Evolutionary conservation across 2,329 filamentous ascomycete genomes (phyloP).

Genomic region (Dothideomycetidae sp.): DNA sequence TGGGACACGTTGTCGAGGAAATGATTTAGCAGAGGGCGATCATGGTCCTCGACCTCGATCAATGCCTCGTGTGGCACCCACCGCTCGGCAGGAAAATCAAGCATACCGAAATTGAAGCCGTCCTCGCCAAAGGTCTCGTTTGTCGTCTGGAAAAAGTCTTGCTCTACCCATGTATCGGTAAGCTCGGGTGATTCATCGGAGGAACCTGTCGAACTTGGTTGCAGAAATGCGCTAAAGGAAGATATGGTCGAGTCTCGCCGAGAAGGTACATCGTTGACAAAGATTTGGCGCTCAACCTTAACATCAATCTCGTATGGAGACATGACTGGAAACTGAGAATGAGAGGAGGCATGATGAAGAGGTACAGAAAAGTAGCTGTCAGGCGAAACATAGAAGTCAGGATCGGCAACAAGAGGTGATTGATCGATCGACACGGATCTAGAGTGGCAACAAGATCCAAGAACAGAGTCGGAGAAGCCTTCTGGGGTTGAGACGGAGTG

Average conservation of each 20-base stretch:
- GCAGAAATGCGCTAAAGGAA: slow-evolving; percentile 79
- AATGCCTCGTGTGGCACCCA: slow-evolving; percentile 51
- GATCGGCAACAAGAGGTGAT: slow-evolving; percentile 50
- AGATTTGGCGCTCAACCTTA: slow-evolving; percentile 89
- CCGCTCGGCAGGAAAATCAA: slow-evolving; percentile 61
- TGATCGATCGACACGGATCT: slow-evolving; percentile 65
- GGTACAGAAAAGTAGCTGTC: slow-evolving; percentile 50
- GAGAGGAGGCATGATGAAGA: slow-evolving; percentile 30
- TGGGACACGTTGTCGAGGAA: slow-evolving; percentile 81
- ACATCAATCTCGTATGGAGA: slow-evolving; percentile 88
- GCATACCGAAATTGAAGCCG: slow-evolving; percentile 58
- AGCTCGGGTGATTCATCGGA: slow-evolving; percentile 48
- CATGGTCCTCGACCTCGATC: slow-evolving; percentile 74
- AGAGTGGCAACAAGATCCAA: slow-evolving; percentile 43
- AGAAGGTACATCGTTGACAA: slow-evolving; percentile 78
- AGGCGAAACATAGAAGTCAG: slow-evolving; percentile 46
- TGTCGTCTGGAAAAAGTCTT: slow-evolving; percentile 52
- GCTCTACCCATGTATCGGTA: slow-evolving; percentile 56
- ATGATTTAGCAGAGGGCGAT: slow-evolving; percentile 76
- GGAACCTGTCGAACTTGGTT: slow-evolving; percentile 24
- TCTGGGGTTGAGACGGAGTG: slow-evolving; percentile 72
- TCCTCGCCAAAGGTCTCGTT: slow-evolving; percentile 49
- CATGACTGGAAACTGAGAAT: slow-evolving; percentile 44
- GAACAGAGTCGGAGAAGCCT: slow-evolving; percentile 55
- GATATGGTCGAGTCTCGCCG: slow-evolving; percentile 76